These are phyloP conservation scores for Hyphodiscus hymeniophilus DNA, from an alignment of 495 filamentous ascomycete species.

Conservation along the genomic window DNA sequence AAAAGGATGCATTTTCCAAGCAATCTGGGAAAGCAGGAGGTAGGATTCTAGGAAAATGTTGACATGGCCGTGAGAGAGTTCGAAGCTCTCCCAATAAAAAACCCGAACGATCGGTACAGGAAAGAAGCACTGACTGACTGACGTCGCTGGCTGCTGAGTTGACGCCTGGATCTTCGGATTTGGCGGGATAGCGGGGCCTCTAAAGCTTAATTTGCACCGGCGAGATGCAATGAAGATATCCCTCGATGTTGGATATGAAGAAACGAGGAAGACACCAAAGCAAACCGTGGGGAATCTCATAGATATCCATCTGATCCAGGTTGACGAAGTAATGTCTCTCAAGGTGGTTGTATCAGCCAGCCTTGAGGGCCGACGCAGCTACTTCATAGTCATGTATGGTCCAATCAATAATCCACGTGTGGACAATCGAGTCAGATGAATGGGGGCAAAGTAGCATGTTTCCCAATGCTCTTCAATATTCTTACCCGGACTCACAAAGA, in stretches of 20 bases:
- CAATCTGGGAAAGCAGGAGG: conserved; percentile 7
- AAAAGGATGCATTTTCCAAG: conserved; percentile 14
- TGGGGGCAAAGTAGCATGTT: neutral
- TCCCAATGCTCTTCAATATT: neutral
- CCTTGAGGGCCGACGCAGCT: neutral
- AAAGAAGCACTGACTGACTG: too few relatives aligned
- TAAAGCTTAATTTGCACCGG: neutral
- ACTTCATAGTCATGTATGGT: neutral
- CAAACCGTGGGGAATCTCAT: neutral
- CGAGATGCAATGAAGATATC: neutral
- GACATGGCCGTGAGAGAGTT: conserved; percentile 1
- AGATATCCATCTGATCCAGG: neutral
- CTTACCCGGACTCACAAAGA: neutral
- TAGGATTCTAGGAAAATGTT: neutral
- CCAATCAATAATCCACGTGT: conserved; percentile 19
- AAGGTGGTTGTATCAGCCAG: conserved; percentile 17
- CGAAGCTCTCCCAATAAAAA: neutral
- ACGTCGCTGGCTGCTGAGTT: neutral
- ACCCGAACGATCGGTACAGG: neutral
- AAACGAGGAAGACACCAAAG: neutral
- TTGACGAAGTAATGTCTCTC: neutral
- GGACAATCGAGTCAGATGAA: neutral
- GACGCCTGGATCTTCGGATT: too few relatives aligned
- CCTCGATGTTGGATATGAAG: too few relatives aligned
- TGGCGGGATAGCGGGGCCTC: neutral